Percentiles rank a stretch among this genome's conserved stretches.
These are phyloP conservation scores for Aleurites moluccanus DNA, from an alignment of 441 rosid genomes.

Conservation along the genomic window DNA sequence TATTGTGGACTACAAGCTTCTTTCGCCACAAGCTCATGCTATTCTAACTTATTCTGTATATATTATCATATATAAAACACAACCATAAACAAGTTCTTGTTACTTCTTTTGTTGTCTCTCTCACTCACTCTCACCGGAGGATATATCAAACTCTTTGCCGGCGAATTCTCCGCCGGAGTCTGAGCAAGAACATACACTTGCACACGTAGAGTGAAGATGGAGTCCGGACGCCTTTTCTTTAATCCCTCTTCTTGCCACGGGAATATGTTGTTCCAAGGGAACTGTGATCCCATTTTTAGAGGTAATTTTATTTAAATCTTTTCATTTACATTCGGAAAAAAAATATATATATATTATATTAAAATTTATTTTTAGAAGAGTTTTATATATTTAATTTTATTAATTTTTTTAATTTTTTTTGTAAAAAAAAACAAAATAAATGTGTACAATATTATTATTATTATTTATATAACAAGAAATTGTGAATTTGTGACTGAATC, in stretches of 20 bases:
- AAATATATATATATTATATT: too few species aligned
- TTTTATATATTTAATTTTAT: too few species aligned
- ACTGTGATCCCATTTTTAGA: constrained; percentile 44
- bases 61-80: not conserved
- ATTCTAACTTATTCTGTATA: constrained; percentile 39
- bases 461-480: too few species aligned
- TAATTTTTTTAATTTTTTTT: too few species aligned
- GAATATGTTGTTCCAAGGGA: constrained; percentile 66
- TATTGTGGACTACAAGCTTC: constrained; percentile 95
- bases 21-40: constrained; percentile 95
- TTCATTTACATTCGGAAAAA: too few species aligned
- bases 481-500: too few species aligned
- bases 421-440: too few species aligned
- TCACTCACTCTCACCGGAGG: too few species aligned
- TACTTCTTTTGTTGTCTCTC: constrained; percentile 10
- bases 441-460: too few species aligned
- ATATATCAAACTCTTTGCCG: too few species aligned
- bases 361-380: too few species aligned
- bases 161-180: constrained; percentile 5
- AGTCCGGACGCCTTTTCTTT: constrained; percentile 65
- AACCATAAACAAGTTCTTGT: not conserved
- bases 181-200: not conserved
- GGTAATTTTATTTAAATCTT: constrained; percentile 33
- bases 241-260: constrained; percentile 56
- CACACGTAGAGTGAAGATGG: constrained; percentile 37